These are phyloP conservation scores for Rhododendron simsii DNA, from an alignment of 148 eudicot species.

Conservation along the genomic window DNA sequence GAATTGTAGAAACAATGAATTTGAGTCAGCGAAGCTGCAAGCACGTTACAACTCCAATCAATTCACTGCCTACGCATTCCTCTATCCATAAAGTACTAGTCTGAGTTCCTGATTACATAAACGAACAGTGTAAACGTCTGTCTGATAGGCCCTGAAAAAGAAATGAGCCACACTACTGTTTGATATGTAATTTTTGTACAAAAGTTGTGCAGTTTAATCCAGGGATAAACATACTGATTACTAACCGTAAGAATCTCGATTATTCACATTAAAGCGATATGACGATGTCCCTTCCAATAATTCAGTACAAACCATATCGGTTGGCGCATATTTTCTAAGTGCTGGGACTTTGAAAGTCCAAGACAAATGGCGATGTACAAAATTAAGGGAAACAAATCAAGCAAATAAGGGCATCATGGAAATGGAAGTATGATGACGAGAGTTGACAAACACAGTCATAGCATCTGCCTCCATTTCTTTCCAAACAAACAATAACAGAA, in stretches of 20 bases:
- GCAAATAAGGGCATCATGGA: not conserved
- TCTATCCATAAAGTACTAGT: not conserved
- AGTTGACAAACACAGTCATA: not conserved
- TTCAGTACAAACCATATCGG: not conserved
- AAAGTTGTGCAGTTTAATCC: constrained; percentile 2
- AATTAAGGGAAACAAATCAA: not conserved
- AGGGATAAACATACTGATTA: not conserved
- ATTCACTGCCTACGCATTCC: not conserved
- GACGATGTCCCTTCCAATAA: not conserved
- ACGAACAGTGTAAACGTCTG: not conserved
- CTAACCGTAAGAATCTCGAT: not conserved
- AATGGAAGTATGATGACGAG: constrained; percentile 2
- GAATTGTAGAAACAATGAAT: not conserved
- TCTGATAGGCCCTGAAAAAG: not conserved
- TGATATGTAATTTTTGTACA: not conserved
- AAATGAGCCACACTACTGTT: not conserved
- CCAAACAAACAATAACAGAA: not conserved
- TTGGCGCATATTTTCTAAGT: not conserved
- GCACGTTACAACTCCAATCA: not conserved
- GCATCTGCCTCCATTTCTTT: not conserved
- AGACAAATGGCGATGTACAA: not conserved
- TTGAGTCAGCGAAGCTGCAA: not conserved
- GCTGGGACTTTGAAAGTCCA: not conserved
- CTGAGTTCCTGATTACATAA: not conserved
- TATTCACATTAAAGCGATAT: not conserved